A percentile compares a stretch with the other conserved stretches of the same genome.
Evolutionary conservation across 1,139 yeast genomes (phyloP).

Genomic region (Zygosaccharomyces pseudobailii): DNA sequence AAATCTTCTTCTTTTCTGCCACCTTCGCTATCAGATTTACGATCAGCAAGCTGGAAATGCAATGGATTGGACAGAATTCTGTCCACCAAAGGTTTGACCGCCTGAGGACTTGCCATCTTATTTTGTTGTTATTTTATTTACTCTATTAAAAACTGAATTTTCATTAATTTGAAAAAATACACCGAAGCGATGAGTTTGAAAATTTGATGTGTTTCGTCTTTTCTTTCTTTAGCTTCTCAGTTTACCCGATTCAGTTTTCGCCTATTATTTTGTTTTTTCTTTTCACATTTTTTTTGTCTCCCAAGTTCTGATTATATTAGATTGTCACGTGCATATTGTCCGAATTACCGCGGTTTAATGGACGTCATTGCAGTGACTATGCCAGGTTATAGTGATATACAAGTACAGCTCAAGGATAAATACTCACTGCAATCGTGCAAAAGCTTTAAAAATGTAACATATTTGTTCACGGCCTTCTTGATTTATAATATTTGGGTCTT

Average conservation of each 20-base stretch:
- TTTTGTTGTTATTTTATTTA: neutral
- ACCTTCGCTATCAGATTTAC: slow-evolving; percentile 2
- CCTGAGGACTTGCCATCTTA: slow-evolving; percentile 25
- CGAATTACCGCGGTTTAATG: too few relatives aligned
- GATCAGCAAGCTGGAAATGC: slow-evolving; percentile 49
- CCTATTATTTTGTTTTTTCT: neutral
- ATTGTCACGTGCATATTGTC: neutral
- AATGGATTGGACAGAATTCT: slow-evolving; percentile 56
- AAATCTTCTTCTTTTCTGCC: slow-evolving; percentile 6
- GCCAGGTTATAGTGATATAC: too few relatives aligned
- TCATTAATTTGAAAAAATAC: neutral
- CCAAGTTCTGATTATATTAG: neutral
- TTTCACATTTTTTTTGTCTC: neutral
- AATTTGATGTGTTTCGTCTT: neutral
- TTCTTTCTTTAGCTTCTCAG: neutral
- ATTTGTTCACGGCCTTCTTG: too few relatives aligned
- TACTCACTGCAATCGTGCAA: too few relatives aligned
- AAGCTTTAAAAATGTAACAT: too few relatives aligned
- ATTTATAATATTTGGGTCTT: too few relatives aligned
- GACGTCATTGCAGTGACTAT: too few relatives aligned
- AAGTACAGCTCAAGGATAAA: too few relatives aligned
- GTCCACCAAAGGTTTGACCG: slow-evolving; percentile 44
- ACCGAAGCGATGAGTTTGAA: neutral
- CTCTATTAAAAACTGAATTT: neutral
- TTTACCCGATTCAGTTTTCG: neutral